phyloP scores from a whole-genome alignment of 768 basidiomycete genomes.

The Calvatia gigantea region DNA sequence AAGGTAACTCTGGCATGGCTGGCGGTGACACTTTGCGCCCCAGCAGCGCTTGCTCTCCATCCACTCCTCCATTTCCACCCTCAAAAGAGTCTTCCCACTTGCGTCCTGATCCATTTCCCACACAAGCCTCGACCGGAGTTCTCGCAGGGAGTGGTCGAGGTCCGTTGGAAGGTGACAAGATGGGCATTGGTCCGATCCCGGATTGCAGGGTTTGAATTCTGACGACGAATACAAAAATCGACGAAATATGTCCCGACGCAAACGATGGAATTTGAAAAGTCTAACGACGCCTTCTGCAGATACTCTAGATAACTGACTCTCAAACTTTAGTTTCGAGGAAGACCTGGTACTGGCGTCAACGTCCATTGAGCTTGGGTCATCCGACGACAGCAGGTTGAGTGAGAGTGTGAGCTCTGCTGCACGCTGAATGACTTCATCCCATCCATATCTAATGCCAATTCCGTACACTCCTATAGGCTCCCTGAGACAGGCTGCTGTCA shows the following conservation, averaged over 20 bases:
- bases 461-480: conserved; percentile 47
- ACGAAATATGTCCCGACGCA: conserved; percentile 36
- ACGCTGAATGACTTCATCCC: conserved; percentile 39
- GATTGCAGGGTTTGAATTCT: too few species aligned
- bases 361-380: too few species aligned
- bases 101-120: not conserved
- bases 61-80: not conserved
- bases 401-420: conserved; percentile 39
- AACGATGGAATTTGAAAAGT: conserved; percentile 39
- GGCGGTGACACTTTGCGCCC: conserved; percentile 15
- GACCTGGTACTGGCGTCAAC: too few species aligned
- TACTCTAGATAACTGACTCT: conserved; percentile 30
- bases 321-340: too few species aligned
- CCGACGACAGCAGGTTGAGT: conserved; percentile 26
- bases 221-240: too few species aligned
- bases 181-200: too few species aligned
- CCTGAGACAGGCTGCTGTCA: conserved; percentile 37
- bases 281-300: conserved; percentile 30
- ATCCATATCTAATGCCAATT: conserved; percentile 39
- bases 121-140: not conserved
- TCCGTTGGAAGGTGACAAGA: too few species aligned
- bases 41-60: not conserved
- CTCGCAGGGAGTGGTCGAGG: too few species aligned
- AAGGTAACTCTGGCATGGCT: conserved; percentile 31
- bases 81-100: not conserved